A percentile compares a stretch with the other conserved stretches of the same genome.
These are phyloP conservation scores for Pleurotus sapidus DNA, from an alignment of 768 basidiomycete genomes.

Conservation along the genomic window DNA sequence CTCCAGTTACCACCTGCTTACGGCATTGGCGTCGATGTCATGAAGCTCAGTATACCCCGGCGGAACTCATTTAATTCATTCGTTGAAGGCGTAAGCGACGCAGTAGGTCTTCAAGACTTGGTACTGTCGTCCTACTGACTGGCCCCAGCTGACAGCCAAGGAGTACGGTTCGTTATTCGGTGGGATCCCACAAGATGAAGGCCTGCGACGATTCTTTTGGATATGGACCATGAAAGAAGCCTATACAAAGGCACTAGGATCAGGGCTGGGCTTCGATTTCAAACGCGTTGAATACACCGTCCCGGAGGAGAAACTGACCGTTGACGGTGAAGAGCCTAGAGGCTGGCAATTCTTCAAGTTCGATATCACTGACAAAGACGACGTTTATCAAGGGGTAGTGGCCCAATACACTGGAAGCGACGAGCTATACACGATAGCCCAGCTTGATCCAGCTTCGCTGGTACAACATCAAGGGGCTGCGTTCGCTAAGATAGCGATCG, in stretches of 20 bases:
- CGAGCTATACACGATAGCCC: conserved; percentile 27
- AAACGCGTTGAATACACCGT: conserved; percentile 71
- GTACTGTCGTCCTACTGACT: conserved; percentile 6
- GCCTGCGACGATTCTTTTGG: conserved; percentile 67
- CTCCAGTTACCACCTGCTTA: conserved; percentile 46
- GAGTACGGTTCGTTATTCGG: conserved; percentile 38
- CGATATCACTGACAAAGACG: conserved; percentile 41
- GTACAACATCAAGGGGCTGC: conserved; percentile 41
- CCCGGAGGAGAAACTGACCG: conserved; percentile 41
- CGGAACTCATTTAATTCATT: conserved; percentile 58
- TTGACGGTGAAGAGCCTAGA: conserved; percentile 53
- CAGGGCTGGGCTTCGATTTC: conserved; percentile 83
- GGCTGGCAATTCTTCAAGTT: conserved; percentile 76
- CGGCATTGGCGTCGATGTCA: conserved; percentile 75
- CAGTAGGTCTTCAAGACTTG: conserved; percentile 38
- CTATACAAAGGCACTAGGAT: conserved; percentile 84
- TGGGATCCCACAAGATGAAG: conserved; percentile 43
- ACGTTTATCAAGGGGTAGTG: conserved; percentile 64
- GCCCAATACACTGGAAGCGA: conserved; percentile 56
- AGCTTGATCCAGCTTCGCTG: conserved; percentile 36
- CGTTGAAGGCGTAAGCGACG: conserved; percentile 59
- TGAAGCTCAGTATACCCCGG: conserved; percentile 67
- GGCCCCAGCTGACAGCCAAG: conserved; percentile 37
- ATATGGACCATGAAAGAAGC: conserved; percentile 93
- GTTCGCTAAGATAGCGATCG: conserved; percentile 47